These are phyloP conservation scores for Coccomyxa subellipsoidea DNA, from an alignment of 163 green algal species.

Conservation along the genomic window DNA sequence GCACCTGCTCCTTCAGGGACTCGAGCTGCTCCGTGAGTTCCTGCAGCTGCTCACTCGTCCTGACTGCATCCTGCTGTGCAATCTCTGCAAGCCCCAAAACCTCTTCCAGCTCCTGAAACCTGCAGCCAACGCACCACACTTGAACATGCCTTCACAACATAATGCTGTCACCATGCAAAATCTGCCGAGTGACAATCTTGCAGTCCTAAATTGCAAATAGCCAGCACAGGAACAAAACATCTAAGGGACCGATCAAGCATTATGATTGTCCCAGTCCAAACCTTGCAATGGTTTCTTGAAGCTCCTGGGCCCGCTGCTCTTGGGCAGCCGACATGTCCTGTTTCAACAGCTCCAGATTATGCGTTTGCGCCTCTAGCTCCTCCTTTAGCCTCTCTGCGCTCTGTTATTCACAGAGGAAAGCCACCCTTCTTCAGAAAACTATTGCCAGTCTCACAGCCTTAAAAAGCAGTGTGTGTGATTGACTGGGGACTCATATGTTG, in stretches of 20 bases:
- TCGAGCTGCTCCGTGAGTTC: background rate
- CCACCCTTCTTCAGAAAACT: too few relatives aligned
- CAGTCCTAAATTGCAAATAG: background rate
- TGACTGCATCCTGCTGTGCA: background rate
- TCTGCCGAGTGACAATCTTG: background rate
- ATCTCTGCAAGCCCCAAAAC: background rate
- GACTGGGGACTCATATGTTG: too few relatives aligned
- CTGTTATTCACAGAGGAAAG: background rate
- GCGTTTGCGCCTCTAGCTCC: background rate
- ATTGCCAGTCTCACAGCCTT: too few relatives aligned
- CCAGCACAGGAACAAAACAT: too few relatives aligned
- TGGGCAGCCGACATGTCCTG: slow-evolving; percentile 2
- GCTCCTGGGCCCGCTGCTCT: background rate
- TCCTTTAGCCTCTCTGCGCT: background rate
- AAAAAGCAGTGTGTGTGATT: too few relatives aligned
- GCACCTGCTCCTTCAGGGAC: background rate
- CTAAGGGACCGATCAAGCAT: too few relatives aligned
- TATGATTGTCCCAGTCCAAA: background rate
- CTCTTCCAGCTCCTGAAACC: slow-evolving; percentile 12
- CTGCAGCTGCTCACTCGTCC: background rate
- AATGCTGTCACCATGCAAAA: too few relatives aligned
- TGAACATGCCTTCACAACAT: too few relatives aligned
- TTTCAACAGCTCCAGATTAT: background rate
- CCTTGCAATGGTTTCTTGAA: background rate
- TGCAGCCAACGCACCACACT: background rate